These are phyloP conservation scores for Trichosanthes cucumerina DNA, from an alignment of 306 rosid genomes.

Conservation along the genomic window DNA sequence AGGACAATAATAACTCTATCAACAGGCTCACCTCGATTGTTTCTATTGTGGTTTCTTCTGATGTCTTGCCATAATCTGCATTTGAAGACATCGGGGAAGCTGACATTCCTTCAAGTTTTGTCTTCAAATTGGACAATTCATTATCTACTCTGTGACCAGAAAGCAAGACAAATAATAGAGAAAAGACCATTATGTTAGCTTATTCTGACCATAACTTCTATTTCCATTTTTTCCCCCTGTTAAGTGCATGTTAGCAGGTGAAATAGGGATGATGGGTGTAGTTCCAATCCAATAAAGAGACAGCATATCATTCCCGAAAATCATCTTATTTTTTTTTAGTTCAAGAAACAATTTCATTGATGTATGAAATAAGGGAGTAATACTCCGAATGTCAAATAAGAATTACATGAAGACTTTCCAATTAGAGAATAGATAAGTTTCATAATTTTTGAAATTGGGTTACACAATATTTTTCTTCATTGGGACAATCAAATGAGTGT, in stretches of 20 bases:
- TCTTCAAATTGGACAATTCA: conserved; percentile 56
- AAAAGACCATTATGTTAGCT: background rate
- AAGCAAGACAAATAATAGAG: conserved; percentile 11
- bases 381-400: too few species aligned
- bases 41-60: conserved; percentile 51
- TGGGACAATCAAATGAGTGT: too few species aligned
- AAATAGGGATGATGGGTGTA: background rate
- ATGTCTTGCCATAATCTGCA: conserved; percentile 31
- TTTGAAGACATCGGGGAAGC: conserved; percentile 33
- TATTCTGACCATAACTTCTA: background rate
- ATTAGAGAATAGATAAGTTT: too few species aligned
- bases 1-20: conserved; percentile 1
- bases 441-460: too few species aligned
- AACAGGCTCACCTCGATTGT: conserved; percentile 51
- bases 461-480: too few species aligned
- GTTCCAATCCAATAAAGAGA: background rate
- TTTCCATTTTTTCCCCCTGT: background rate
- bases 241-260: background rate
- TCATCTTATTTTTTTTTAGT: too few species aligned
- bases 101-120: conserved; percentile 49
- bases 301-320: background rate
- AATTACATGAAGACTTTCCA: too few species aligned
- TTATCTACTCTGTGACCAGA: conserved; percentile 66
- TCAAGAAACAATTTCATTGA: too few species aligned
- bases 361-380: too few species aligned